Conservation (phyloP, 495 filamentous ascomycete species). For the Talaromyces stipitatus region DNA sequence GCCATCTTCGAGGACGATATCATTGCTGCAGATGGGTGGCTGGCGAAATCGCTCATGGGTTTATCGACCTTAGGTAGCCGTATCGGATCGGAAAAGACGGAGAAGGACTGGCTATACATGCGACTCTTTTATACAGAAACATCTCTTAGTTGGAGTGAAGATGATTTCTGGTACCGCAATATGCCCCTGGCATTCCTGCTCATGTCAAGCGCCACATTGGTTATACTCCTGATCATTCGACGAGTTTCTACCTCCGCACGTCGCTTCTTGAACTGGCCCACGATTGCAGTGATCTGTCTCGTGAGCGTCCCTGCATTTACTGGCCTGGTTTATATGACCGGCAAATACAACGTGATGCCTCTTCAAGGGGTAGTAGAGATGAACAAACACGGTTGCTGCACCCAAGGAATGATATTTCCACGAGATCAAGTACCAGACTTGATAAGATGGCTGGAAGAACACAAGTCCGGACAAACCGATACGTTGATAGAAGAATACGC, state of each 20-base stretch:
- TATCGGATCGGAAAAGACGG: slow-evolving; percentile 15
- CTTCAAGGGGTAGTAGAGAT: slow-evolving; percentile 27
- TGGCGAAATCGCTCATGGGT: slow-evolving; percentile 29
- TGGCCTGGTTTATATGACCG: slow-evolving; percentile 35
- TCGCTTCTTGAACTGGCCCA: slow-evolving; percentile 23
- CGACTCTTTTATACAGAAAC: slow-evolving; percentile 44
- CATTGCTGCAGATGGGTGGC: slow-evolving; percentile 39
- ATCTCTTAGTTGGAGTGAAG: slow-evolving; percentile 25
- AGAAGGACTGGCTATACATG: slow-evolving; percentile 33
- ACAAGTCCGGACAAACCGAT: slow-evolving; percentile 23
- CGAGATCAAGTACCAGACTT: slow-evolving; percentile 20
- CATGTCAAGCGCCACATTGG: slow-evolving; percentile 12
- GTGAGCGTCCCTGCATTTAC: slow-evolving; percentile 34
- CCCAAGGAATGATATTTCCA: slow-evolving; percentile 38
- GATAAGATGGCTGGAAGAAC: slow-evolving; percentile 13
- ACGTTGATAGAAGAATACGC: slow-evolving; percentile 30
- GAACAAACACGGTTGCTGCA: slow-evolving; percentile 35
- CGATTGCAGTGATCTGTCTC: slow-evolving; percentile 25
- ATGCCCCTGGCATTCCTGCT: slow-evolving; percentile 27
- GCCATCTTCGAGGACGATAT: slow-evolving; percentile 42
- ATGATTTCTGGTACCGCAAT: slow-evolving; percentile 31
- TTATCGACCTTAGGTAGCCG: too few relatives aligned
- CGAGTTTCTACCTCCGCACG: slow-evolving; percentile 9
- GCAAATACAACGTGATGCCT: slow-evolving; percentile 35
- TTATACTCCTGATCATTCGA: slow-evolving; percentile 10